These are phyloP conservation scores for Larix sibirica DNA, from an alignment of 83 land plant genomes.

Conservation along the genomic window DNA sequence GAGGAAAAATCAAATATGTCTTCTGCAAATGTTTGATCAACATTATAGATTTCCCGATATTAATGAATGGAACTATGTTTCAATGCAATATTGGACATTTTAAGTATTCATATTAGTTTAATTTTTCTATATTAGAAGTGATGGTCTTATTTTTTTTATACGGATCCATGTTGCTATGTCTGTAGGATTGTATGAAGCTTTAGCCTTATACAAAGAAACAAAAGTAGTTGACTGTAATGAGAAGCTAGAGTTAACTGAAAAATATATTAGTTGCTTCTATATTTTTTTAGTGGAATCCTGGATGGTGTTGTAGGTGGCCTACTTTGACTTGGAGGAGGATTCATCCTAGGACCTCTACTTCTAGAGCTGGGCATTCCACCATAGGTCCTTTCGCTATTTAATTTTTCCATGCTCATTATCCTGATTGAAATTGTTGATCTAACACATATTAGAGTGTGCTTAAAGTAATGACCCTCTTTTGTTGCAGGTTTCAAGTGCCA, in stretches of 20 bases:
- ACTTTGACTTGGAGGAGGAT: constrained; percentile 50
- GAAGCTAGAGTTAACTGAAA: constrained; percentile 19
- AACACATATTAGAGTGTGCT: not conserved
- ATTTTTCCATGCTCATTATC: not conserved
- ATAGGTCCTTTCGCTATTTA: constrained; percentile 38
- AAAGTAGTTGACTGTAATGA: constrained; percentile 41
- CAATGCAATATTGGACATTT: not conserved
- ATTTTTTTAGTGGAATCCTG: constrained; percentile 42
- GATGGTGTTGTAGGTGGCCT: constrained; percentile 26
- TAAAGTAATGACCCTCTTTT: not conserved
- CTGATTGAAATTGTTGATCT: not conserved
- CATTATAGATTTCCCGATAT: not conserved
- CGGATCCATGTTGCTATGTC: constrained; percentile 52
- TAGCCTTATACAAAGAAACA: constrained; percentile 39
- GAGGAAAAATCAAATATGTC: not conserved
- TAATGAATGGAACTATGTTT: not conserved
- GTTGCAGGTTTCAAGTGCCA: constrained; percentile 53
- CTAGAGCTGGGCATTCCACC: constrained; percentile 71
- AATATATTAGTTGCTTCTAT: constrained; percentile 35
- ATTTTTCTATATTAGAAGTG: not conserved
- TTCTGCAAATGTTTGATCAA: not conserved
- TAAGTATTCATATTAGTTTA: not conserved
- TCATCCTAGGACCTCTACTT: constrained; percentile 58
- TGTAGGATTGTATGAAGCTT: constrained; percentile 41
- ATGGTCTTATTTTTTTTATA: not conserved